Percentiles rank a stretch among this genome's conserved stretches.
Evolutionary conservation across 495 filamentous ascomycete genomes (phyloP).

Genomic region (Podospora fimiseda): DNA sequence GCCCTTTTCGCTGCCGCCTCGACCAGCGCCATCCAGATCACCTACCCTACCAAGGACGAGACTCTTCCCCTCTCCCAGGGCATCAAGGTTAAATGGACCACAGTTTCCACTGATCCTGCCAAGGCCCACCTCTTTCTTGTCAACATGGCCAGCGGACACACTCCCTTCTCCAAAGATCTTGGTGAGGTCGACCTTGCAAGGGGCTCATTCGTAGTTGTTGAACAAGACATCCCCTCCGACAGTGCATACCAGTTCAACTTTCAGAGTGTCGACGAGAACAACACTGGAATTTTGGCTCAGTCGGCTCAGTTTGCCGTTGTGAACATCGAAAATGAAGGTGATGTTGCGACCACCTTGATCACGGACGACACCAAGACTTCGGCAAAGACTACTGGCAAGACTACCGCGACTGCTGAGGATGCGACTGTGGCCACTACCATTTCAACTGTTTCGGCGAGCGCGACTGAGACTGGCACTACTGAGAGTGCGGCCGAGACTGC

Average conservation of each 20-base stretch:
- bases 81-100: slow-evolving; percentile 21
- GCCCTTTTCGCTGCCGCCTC: slow-evolving; percentile 16
- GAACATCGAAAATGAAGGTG: no score
- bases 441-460: not conserved
- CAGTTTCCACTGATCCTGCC: slow-evolving; percentile 23
- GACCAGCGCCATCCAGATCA: slow-evolving; percentile 23
- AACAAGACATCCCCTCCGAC: slow-evolving; percentile 15
- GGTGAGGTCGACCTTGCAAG: slow-evolving; percentile 23
- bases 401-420: slow-evolving; percentile 1
- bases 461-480: not conserved
- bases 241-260: slow-evolving; percentile 27
- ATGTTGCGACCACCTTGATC: no score
- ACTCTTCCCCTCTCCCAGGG: slow-evolving; percentile 16
- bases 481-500: not conserved
- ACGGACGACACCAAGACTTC: not conserved
- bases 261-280: slow-evolving; percentile 17
- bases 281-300: slow-evolving; percentile 28
- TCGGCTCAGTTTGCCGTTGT: slow-evolving; percentile 23
- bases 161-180: slow-evolving; percentile 23
- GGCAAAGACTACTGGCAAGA: slow-evolving; percentile 5
- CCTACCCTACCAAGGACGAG: slow-evolving; percentile 20
- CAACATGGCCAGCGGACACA: slow-evolving; percentile 28
- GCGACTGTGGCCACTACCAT: not conserved
- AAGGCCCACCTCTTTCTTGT: slow-evolving; percentile 24
- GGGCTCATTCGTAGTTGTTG: slow-evolving; percentile 15